phyloP scores from a whole-genome alignment of 1,284 basidiomycete genomes.

The Cryptococcus depauperatus region DNA sequence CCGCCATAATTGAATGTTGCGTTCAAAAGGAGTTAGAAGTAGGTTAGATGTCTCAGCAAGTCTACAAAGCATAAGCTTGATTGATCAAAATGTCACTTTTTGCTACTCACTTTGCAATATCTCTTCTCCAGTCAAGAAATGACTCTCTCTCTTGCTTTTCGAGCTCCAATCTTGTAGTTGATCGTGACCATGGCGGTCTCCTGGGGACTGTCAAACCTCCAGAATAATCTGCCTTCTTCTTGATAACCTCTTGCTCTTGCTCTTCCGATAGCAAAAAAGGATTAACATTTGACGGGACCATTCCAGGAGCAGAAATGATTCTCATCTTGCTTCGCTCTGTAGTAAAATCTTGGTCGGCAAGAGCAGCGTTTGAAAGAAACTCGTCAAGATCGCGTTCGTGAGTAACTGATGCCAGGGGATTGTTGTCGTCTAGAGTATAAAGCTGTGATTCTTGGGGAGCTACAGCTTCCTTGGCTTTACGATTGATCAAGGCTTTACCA shows the following conservation, averaged over 20 bases:
- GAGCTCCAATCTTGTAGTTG: conserved; percentile 64
- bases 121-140: conserved; percentile 85
- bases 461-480: conserved; percentile 70
- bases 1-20: conserved; percentile 93
- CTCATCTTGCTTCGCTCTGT: conserved; percentile 90
- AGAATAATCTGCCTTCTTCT: conserved; percentile 66
- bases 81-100: not conserved
- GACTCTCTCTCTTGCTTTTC: conserved; percentile 79
- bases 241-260: conserved; percentile 68
- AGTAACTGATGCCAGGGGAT: conserved; percentile 81
- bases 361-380: conserved; percentile 87
- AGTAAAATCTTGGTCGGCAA: conserved; percentile 95
- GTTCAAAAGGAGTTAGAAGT: conserved; percentile 86
- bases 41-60: conserved; percentile 51
- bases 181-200: conserved; percentile 73
- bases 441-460: conserved; percentile 62
- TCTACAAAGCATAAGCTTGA: conserved; percentile 14
- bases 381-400: conserved; percentile 95
- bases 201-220: conserved; percentile 71
- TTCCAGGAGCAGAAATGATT: conserved; percentile 65
- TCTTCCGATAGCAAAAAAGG: conserved; percentile 77
- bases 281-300: conserved; percentile 54
- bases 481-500: conserved; percentile 85
- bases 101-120: conserved; percentile 67
- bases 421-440: conserved; percentile 68